A percentile compares a stretch with the other conserved stretches of the same genome.
Conservation (phyloP, 495 filamentous ascomycete species). For the Daldinia decipiens region DNA sequence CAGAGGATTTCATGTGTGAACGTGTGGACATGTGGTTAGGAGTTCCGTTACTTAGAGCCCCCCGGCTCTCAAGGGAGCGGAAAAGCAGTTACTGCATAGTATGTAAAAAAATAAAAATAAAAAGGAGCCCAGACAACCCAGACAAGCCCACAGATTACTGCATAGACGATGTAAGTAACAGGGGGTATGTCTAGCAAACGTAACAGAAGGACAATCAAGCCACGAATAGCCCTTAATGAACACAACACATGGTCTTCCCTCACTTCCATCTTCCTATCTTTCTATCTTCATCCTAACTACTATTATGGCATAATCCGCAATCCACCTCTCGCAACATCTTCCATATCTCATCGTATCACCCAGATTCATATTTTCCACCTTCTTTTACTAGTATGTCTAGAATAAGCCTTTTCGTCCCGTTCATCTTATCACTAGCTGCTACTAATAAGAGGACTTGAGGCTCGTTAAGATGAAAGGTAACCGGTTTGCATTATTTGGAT, state of each 20-base stretch:
- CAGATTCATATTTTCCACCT: background rate
- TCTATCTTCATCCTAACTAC: background rate
- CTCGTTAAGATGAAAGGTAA: background rate
- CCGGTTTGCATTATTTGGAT: constrained; percentile 26
- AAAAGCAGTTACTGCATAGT: constrained; percentile 4
- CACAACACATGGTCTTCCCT: constrained; percentile 40
- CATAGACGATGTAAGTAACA: constrained; percentile 3
- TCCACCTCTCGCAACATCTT: constrained; percentile 17
- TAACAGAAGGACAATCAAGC: constrained; percentile 21
- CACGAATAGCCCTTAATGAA: constrained; percentile 38
- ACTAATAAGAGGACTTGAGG: background rate
- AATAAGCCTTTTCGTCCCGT: background rate
- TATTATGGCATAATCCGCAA: constrained; percentile 17
- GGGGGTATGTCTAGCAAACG: constrained; percentile 28
- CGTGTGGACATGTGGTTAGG: constrained; percentile 40
- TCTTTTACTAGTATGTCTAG: constrained; percentile 5
- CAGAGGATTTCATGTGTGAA: constrained; percentile 18
- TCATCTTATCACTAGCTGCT: background rate
- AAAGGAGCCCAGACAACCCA: constrained; percentile 15
- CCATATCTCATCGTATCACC: constrained; percentile 4
- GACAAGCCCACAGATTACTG: constrained; percentile 9
- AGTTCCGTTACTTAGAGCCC: constrained; percentile 26
- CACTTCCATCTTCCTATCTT: constrained; percentile 4
- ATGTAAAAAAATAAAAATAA: constrained; percentile 14
- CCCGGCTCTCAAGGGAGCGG: constrained; percentile 12